Evolutionary conservation across 2,329 filamentous ascomycete genomes (phyloP), one percentile per base, ranked within the genome.

Genomic region (Celoporthe dispersa): DNA sequence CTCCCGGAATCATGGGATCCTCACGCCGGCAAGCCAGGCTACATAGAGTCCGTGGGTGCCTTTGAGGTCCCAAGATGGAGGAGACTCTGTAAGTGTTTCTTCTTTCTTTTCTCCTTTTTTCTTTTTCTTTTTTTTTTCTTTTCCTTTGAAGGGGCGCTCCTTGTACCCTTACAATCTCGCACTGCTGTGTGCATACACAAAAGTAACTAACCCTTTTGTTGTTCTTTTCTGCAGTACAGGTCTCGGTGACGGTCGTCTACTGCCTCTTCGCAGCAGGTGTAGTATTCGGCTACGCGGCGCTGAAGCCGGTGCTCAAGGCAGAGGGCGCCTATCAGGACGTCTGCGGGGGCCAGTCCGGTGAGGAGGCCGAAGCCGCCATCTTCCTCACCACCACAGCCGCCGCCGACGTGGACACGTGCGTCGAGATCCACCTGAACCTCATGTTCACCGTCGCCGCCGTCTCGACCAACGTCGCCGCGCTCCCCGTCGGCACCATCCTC

Each of bases 381-480:
- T 44, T 19, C 41, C 14, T 44, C 41, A 16, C 41, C 41, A 44
- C 8, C 64, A 19, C 35, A 25, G 77, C 77, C 51, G 75, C 72
- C n/a, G 60, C 60, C 5, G 65, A 61, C n/a, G 75, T 75, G 22
- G 76, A 84, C 37, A 82, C 79, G n/a, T 87, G 80, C 77, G 81
- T 84, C 70, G 87, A 88, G 76, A 87, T 90, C 67, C 85, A 85
- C 70, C 86, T 97, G 69, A 97, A 97, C 79, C 83, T 97, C 74
- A 97, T 97, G 92, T 97, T 97, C 84, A 97, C 94, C 7, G 87
- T 94, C 55, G 94, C 94, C 16, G 94, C 94, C 19, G 94, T 97
- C 12, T 92, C 88, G 8, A 97, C 94, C 53, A 97, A 97, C 76
- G 91, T 97, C 16, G 93, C 90, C 55, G 94, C 94, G 16, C 85